Evolutionary conservation across 202 grass and related monocot genomes (phyloP).

Genomic region (Bolboschoenoplectus hybrid): DNA sequence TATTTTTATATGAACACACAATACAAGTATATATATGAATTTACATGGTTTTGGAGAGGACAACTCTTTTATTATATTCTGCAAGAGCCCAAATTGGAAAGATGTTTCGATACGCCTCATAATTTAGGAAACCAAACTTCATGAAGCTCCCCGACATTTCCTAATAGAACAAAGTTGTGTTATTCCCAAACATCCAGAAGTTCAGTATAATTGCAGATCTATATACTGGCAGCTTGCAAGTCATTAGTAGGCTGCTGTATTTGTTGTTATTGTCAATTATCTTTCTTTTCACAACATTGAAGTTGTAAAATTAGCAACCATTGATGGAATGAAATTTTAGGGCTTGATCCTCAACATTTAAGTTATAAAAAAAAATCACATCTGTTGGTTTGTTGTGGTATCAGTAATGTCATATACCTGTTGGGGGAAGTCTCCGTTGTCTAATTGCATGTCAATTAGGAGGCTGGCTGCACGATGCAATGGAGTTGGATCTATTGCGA

Average conservation of each 20-base stretch:
- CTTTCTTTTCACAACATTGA: background rate
- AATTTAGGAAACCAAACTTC: conserved; percentile 57
- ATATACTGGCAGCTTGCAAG: background rate
- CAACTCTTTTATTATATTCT: conserved; percentile 62
- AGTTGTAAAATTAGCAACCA: background rate
- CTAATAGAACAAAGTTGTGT: conserved; percentile 34
- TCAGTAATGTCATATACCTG: conserved; percentile 47
- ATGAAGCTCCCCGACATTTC: conserved; percentile 72
- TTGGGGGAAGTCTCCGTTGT: conserved; percentile 74
- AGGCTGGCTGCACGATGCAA: conserved; percentile 55
- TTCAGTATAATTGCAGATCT: background rate
- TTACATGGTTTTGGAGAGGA: conserved; percentile 13
- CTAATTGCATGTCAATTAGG: conserved; percentile 57
- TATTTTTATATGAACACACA: background rate
- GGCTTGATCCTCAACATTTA: background rate
- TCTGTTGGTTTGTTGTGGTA: background rate
- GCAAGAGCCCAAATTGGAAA: conserved; percentile 82
- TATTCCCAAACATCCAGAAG: background rate
- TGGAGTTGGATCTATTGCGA: conserved; percentile 54
- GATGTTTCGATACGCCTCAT: conserved; percentile 65
- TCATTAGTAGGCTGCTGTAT: background rate
- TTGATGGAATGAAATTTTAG: background rate
- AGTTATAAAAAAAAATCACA: background rate
- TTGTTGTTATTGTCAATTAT: background rate
- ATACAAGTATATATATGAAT: conserved; percentile 1